Percentiles rank a stretch among this genome's conserved stretches.
These are phyloP conservation scores for Paramecium primaurelia DNA, from an alignment of 73 alveolate species.

Conservation along the genomic window DNA sequence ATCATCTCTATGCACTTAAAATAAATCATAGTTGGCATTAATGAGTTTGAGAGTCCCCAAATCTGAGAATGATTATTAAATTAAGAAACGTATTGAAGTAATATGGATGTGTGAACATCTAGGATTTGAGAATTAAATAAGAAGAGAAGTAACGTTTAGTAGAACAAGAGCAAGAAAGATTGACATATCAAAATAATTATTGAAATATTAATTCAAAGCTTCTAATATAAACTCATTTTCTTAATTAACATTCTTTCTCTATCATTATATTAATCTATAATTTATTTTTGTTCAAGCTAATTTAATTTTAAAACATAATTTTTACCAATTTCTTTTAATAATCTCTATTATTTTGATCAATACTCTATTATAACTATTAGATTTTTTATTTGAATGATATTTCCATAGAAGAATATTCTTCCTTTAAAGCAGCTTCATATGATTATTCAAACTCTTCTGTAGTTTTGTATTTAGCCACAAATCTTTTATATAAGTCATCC, in stretches of 20 bases:
- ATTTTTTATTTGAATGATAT: background rate
- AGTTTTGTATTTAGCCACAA: background rate
- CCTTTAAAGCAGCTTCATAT: slow-evolving; percentile 3
- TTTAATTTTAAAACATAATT: background rate
- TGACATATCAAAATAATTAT: background rate
- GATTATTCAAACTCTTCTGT: background rate
- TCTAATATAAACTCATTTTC: slow-evolving; percentile 6
- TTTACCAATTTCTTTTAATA: background rate
- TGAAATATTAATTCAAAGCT: slow-evolving; percentile 7
- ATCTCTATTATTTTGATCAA: slow-evolving; percentile 4
- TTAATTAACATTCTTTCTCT: background rate
- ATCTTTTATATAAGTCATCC: slow-evolving; percentile 14
- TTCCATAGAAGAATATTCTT: background rate
- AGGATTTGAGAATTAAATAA: slow-evolving; percentile 3
- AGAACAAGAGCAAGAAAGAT: background rate
- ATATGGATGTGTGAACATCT: background rate
- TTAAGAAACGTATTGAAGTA: slow-evolving; percentile 22
- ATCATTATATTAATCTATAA: background rate
- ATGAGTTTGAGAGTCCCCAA: slow-evolving; percentile 1
- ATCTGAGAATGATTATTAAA: slow-evolving; percentile 4
- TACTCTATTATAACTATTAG: background rate
- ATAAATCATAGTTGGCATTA: slow-evolving; percentile 1
- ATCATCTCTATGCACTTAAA: background rate
- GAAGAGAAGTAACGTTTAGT: background rate
- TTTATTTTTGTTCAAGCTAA: background rate